A percentile compares a stretch with the other conserved stretches of the same genome.
These are phyloP conservation scores for Suhomyces kilbournensis DNA, from an alignment of 805 yeast species.

Conservation along the genomic window DNA sequence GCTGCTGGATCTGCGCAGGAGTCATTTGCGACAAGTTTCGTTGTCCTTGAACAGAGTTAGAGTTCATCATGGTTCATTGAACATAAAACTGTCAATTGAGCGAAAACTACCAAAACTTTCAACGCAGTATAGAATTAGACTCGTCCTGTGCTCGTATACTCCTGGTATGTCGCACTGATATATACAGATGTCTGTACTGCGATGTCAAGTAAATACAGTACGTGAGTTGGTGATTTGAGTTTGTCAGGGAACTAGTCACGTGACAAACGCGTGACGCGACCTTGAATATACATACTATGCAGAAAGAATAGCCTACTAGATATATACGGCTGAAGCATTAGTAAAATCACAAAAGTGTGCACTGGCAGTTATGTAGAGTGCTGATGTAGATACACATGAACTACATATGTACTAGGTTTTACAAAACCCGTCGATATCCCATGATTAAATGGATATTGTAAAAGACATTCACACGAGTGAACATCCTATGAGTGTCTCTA, in stretches of 20 bases:
- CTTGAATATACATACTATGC: too few relatives aligned
- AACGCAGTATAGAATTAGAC: not conserved
- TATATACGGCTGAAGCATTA: too few relatives aligned
- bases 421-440: too few relatives aligned
- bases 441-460: too few relatives aligned
- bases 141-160: not conserved
- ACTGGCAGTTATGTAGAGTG: too few relatives aligned
- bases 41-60: conserved; percentile 3
- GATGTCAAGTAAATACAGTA: not conserved
- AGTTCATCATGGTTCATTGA: conserved; percentile 2
- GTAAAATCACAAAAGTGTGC: not conserved
- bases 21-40: conserved; percentile 4
- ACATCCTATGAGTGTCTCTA: too few relatives aligned
- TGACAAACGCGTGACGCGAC: not conserved
- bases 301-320: too few relatives aligned
- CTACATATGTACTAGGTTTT: too few relatives aligned
- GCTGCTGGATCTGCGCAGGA: conserved; percentile 11
- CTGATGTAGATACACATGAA: too few relatives aligned
- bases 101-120: not conserved
- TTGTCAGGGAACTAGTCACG: not conserved
- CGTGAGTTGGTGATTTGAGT: not conserved
- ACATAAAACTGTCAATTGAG: not conserved
- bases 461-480: too few relatives aligned
- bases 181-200: not conserved
- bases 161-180: not conserved